These are phyloP conservation scores for Geosiphon pyriformis DNA, from an alignment of 192 early-diverging fungal species.

Conservation along the genomic window DNA sequence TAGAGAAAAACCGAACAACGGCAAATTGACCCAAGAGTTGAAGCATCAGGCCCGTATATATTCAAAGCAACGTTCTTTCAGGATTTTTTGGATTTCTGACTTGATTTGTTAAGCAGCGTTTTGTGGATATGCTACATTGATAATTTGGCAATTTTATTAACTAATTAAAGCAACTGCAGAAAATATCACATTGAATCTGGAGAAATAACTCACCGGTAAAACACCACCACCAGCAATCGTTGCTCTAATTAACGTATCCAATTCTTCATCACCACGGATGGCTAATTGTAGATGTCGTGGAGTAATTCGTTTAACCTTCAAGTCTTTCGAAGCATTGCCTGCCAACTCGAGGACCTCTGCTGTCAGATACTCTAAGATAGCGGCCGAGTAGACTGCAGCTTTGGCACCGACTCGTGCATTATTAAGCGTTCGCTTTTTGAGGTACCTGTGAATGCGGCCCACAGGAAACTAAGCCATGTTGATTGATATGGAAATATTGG, in stretches of 20 bases:
- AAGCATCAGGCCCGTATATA: too few species aligned
- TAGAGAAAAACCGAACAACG: too few species aligned
- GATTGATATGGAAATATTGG: too few species aligned
- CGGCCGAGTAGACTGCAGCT: constrained; percentile 87
- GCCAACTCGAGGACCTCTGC: constrained; percentile 92
- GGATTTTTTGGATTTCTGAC: constrained; percentile 18
- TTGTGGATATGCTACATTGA: constrained; percentile 53
- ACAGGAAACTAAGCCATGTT: constrained; percentile 94
- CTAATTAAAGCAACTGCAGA: too few species aligned
- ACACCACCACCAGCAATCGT: constrained; percentile 90
- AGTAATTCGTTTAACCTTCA: constrained; percentile 87
- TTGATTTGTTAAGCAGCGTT: constrained; percentile 35
- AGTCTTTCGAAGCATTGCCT: constrained; percentile 86
- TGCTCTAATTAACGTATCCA: constrained; percentile 81
- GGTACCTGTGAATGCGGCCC: constrained; percentile 88
- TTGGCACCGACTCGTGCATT: constrained; percentile 84
- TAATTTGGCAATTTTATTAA: not conserved
- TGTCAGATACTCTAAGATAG: constrained; percentile 88
- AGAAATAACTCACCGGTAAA: constrained; percentile 45
- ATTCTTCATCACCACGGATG: constrained; percentile 89
- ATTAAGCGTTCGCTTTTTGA: constrained; percentile 75
- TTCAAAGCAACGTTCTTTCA: constrained; percentile 8
- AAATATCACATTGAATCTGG: not conserved
- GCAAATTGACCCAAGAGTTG: too few species aligned
- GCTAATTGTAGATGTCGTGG: constrained; percentile 87